A percentile compares a stretch with the other conserved stretches of the same genome.
phyloP scores from a whole-genome alignment of 2,329 filamentous ascomycete genomes.

The Botrytis elliptica region DNA sequence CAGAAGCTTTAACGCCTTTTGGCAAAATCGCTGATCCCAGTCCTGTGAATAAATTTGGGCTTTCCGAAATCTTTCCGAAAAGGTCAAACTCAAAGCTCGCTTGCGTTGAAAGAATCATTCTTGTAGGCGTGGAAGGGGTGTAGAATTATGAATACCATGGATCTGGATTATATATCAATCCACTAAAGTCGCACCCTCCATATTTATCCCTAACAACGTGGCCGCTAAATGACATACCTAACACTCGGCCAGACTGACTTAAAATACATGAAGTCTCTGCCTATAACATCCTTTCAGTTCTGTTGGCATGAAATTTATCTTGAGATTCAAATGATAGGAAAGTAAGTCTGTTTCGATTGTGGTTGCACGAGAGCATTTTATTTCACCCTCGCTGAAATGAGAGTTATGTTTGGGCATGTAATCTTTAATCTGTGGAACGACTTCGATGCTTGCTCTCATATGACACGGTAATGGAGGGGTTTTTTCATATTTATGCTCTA shows the following conservation, averaged over 20 bases:
- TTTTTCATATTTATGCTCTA: background rate
- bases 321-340: background rate
- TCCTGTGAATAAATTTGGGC: background rate
- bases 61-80: background rate
- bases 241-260: background rate
- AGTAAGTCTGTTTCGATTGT: background rate
- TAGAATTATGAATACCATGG: no score
- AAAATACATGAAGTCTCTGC: background rate
- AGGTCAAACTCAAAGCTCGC: background rate
- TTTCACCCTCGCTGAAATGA: background rate
- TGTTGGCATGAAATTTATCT: background rate
- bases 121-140: no score
- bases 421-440: background rate
- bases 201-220: no score
- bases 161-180: no score
- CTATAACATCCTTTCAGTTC: background rate
- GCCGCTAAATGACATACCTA: background rate
- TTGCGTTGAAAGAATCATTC: no score
- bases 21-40: background rate
- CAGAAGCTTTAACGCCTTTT: background rate
- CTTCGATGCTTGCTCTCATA: background rate
- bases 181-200: no score
- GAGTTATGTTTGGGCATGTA: background rate
- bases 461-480: accelerated
- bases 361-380: background rate